Conservation (phyloP, 345 rosid species). For the Eucalyptus cloeziana region DNA sequence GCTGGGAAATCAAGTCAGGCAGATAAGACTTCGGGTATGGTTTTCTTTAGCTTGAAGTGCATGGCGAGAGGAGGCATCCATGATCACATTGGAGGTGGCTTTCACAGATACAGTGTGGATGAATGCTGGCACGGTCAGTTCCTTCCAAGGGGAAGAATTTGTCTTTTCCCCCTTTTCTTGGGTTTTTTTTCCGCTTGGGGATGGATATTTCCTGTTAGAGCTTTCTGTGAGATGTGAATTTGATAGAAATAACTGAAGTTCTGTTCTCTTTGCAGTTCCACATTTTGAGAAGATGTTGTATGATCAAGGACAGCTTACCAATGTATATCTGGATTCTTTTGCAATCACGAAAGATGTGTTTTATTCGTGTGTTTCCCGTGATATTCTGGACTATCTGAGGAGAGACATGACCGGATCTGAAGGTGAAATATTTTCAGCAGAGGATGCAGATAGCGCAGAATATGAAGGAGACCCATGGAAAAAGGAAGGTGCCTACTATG, state of each 20-base stretch:
- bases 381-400: slow-evolving; percentile 77
- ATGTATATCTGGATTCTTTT: slow-evolving; percentile 71
- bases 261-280: slow-evolving; percentile 55
- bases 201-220: not conserved
- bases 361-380: slow-evolving; percentile 54
- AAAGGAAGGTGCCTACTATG: slow-evolving; percentile 85
- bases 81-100: slow-evolving; percentile 94
- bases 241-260: not conserved
- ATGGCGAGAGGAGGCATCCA: slow-evolving; percentile 96
- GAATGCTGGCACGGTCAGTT: slow-evolving; percentile 92
- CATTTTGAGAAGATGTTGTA: slow-evolving; percentile 98
- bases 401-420: slow-evolving; percentile 84
- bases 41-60: slow-evolving; percentile 66
- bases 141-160: not conserved
- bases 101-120: slow-evolving; percentile 95
- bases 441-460: slow-evolving; percentile 91
- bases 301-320: slow-evolving; percentile 86
- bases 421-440: slow-evolving; percentile 85
- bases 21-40: slow-evolving; percentile 35
- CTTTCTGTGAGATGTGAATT: not conserved
- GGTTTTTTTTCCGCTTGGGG: not conserved
- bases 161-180: not conserved
- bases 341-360: slow-evolving; percentile 48
- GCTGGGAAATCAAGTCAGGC: slow-evolving; percentile 37
- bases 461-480: slow-evolving; percentile 40